Evolutionary conservation across 371 early-diverging fungal genomes (phyloP), one percentile per base, ranked within the genome.

Genomic region (Syncephalis plumigaleata): DNA sequence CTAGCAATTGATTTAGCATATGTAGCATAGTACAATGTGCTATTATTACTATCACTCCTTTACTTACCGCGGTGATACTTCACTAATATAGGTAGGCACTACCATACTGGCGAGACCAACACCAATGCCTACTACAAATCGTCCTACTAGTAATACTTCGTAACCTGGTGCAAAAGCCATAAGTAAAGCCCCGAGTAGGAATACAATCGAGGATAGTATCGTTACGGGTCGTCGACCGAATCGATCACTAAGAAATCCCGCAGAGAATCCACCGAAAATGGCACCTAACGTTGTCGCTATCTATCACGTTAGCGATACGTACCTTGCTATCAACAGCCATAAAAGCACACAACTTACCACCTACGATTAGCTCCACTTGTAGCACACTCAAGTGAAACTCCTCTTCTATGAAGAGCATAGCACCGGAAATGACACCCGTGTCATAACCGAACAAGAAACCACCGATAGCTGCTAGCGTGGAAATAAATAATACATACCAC

Each of bases 31-130:
- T 58, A 36, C 61, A 57, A 60, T 31, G 7, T 17, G 49, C n/a
- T n/a, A n/a, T n/a, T n/a, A n/a, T n/a, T n/a, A n/a, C n/a, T n/a
- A n/a, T n/a, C n/a, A n/a, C n/a, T n/a, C n/a, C n/a, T n/a, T n/a
- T n/a, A n/a, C n/a, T 47, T 55, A 55, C 50, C 66, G 62, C 9
- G 78, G 67, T 9, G 84, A 72, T 15, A 79, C 65, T 42, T 80
- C 75, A 59, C 85, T 72, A 46, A 90, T 78, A 67, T 85, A 94
- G 26, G 81, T 63, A 4, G 95, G 91, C 1, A 85, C 87, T 49
- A 75, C 68, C 63, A 77, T 71, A 27, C 84, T 83, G n/a, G 82
- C 70, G 47, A 83, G 67, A 54, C 95, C 95, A 47, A 83, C 75
- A 26, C 73, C 88, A 16, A 88, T 47, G 59, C 92, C 92, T 44